Percentiles rank a stretch among this genome's conserved stretches.
These are phyloP conservation scores for Pleurotus tuber-regium DNA, from an alignment of 768 basidiomycete species.

Conservation along the genomic window DNA sequence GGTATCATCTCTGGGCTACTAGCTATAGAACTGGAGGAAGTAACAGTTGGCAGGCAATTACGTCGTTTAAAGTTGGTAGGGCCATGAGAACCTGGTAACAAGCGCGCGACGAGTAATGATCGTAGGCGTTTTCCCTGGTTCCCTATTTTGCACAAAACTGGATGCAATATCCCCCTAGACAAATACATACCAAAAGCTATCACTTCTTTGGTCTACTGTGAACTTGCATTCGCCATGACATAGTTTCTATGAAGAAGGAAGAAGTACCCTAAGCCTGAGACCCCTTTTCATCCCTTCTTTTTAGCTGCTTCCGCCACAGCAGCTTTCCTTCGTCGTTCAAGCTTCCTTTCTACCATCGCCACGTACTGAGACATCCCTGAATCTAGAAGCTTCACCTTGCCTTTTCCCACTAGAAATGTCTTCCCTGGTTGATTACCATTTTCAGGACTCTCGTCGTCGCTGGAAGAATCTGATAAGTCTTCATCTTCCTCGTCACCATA, in stretches of 20 bases:
- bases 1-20: constrained; percentile 7
- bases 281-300: constrained; percentile 1
- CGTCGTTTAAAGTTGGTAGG: not conserved
- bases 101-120: too few species aligned
- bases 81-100: not conserved
- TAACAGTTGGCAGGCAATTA: not conserved
- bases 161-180: too few species aligned
- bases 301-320: constrained; percentile 2
- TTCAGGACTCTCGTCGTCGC: constrained; percentile 17
- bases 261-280: too few species aligned
- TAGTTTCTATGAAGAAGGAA: too few species aligned
- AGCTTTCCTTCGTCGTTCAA: constrained; percentile 13
- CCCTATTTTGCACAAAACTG: too few species aligned
- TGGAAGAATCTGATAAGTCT: constrained; percentile 13
- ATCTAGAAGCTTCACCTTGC: constrained; percentile 21
- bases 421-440: constrained; percentile 11
- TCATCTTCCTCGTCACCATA: constrained; percentile 20
- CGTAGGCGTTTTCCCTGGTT: too few species aligned
- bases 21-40: not conserved
- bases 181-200: too few species aligned
- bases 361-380: constrained; percentile 23
- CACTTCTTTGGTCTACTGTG: too few species aligned
- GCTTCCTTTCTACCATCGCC: constrained; percentile 19
- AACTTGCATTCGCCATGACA: too few species aligned
- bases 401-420: constrained; percentile 22